Conservation (phyloP, 2,329 filamentous ascomycete species). For the Alternaria triticina region DNA sequence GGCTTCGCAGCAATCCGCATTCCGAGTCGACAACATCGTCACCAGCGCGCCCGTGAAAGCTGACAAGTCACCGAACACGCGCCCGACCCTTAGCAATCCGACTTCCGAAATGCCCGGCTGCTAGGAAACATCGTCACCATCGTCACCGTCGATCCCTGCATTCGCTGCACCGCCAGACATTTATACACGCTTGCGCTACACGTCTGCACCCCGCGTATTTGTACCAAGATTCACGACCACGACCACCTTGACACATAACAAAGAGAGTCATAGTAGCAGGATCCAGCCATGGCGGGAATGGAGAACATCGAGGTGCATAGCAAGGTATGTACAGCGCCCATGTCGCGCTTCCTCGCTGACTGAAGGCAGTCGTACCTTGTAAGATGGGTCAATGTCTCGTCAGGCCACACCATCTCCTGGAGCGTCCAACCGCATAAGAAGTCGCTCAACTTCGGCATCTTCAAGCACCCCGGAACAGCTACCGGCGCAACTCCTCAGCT, state of each 20-base stretch:
- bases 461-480: conserved; percentile 88
- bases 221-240: background rate
- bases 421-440: conserved; percentile 98
- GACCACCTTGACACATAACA: background rate
- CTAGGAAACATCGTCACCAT: background rate
- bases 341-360: conserved; percentile 19
- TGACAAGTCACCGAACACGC: background rate
- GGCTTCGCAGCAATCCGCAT: conserved; percentile 2
- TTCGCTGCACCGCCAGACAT: conserved; percentile 2
- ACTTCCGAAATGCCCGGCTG: conserved; percentile 7
- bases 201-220: conserved; percentile 12
- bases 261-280: background rate
- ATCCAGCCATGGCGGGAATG: conserved; percentile 78
- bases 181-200: conserved; percentile 1
- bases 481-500: conserved; percentile 54
- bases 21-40: background rate
- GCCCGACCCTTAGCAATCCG: background rate
- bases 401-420: conserved; percentile 94
- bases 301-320: conserved; percentile 97
- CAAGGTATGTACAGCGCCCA: conserved; percentile 68
- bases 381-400: conserved; percentile 91
- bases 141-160: background rate
- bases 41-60: background rate
- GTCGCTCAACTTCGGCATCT: conserved; percentile 96
- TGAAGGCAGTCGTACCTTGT: conserved; percentile 86